Evolutionary conservation across 2,329 filamentous ascomycete species (phyloP).

Genomic region (Trematosphaeria pertusa): DNA sequence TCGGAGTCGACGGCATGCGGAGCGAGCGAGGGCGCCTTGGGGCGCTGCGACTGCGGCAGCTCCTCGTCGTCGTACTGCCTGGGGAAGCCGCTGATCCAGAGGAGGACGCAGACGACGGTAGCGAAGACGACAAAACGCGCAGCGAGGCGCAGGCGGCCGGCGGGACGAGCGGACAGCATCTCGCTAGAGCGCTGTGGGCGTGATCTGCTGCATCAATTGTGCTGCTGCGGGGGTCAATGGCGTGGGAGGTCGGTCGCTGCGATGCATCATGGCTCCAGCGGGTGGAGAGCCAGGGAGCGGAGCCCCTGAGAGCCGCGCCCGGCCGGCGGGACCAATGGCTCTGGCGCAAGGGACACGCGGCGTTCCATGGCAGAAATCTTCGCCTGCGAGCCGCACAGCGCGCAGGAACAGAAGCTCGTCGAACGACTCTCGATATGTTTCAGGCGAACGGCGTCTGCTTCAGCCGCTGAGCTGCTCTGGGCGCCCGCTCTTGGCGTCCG

Average conservation of each 20-base stretch:
- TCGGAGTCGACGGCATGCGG: slow-evolving; percentile 30
- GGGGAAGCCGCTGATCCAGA: slow-evolving; percentile 43
- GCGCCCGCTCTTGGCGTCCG: too few relatives aligned
- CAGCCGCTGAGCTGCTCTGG: too few relatives aligned
- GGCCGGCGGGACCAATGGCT: too few relatives aligned
- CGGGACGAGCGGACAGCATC: slow-evolving; percentile 31
- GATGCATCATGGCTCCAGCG: too few relatives aligned
- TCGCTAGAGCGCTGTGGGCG: neutral
- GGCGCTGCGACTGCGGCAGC: slow-evolving; percentile 28
- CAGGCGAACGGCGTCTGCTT: too few relatives aligned
- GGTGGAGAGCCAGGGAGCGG: neutral
- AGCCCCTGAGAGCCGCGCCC: neutral
- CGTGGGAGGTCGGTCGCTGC: too few relatives aligned
- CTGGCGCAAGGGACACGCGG: too few relatives aligned
- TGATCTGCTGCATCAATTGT: neutral
- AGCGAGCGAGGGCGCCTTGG: slow-evolving; percentile 19
- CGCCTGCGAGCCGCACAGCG: too few relatives aligned
- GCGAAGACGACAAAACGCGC: slow-evolving; percentile 29
- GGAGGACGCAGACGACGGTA: slow-evolving; percentile 32
- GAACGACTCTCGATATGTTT: too few relatives aligned
- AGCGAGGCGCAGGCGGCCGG: slow-evolving; percentile 28
- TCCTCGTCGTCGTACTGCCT: slow-evolving; percentile 42
- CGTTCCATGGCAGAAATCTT: too few relatives aligned
- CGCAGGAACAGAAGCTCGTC: too few relatives aligned
- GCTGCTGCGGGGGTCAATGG: neutral